These are phyloP conservation scores for Verticillium nubilum DNA, from an alignment of 2,329 filamentous ascomycete species.

Conservation along the genomic window DNA sequence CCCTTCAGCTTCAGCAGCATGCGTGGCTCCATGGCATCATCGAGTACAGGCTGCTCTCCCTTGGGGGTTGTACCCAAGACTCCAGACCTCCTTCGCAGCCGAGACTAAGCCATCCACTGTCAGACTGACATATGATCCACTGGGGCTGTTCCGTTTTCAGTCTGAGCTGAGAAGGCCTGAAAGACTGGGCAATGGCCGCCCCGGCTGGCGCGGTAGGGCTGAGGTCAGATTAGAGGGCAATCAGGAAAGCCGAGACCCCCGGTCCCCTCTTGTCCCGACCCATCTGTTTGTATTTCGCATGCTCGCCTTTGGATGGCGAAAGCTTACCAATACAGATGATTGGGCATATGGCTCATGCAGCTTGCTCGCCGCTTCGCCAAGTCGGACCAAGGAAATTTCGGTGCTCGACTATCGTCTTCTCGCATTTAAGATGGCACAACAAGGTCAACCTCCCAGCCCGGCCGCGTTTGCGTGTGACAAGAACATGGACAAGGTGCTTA, in stretches of 20 bases:
- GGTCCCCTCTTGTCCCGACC: not conserved
- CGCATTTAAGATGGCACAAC: too few relatives aligned
- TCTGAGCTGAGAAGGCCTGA: not conserved
- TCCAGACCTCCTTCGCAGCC: not conserved
- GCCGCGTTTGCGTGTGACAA: not conserved
- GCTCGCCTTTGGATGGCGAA: not conserved
- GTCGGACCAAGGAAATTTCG: too few relatives aligned
- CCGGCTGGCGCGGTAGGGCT: not conserved
- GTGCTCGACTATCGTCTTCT: too few relatives aligned
- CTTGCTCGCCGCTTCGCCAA: too few relatives aligned
- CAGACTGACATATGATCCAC: not conserved
- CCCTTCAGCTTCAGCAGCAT: not conserved
- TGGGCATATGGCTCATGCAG: too few relatives aligned
- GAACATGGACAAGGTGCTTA: not conserved
- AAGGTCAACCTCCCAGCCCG: too few relatives aligned
- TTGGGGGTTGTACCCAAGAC: not conserved
- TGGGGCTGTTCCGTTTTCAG: not conserved
- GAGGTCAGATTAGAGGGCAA: not conserved
- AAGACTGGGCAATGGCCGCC: not conserved
- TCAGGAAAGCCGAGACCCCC: not conserved
- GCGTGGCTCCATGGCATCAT: too few relatives aligned
- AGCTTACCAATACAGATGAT: too few relatives aligned
- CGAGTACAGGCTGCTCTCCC: too few relatives aligned
- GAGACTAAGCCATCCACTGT: not conserved
- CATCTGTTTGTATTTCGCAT: not conserved